These are phyloP conservation scores for Nothophytophthora sp. DNA, from an alignment of 352 stramenopile genomes.

Conservation along the genomic window DNA sequence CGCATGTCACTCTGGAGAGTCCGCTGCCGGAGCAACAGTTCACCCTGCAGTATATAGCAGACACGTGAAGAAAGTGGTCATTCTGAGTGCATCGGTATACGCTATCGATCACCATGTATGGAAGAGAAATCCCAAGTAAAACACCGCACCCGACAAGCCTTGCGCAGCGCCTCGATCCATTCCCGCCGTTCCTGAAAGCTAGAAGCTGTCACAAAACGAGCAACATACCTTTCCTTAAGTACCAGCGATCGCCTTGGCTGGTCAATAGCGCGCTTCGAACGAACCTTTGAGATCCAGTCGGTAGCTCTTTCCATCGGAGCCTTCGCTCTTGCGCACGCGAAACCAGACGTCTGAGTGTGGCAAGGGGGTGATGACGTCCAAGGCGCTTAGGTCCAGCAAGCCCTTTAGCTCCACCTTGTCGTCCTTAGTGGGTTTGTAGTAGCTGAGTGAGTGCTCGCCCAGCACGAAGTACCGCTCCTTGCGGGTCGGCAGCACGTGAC, in stretches of 20 bases:
- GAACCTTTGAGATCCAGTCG: conserved; percentile 71
- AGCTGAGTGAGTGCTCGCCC: conserved; percentile 39
- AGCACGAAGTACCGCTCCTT: conserved; percentile 59
- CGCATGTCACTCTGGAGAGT: conserved; percentile 21
- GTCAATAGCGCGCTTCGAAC: not conserved
- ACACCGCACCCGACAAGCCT: conserved; percentile 46
- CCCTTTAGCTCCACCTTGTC: conserved; percentile 39
- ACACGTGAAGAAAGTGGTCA: not conserved
- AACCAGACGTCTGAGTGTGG: conserved; percentile 65
- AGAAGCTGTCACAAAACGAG: conserved; percentile 35
- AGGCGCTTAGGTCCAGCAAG: conserved; percentile 41
- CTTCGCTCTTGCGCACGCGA: conserved; percentile 51
- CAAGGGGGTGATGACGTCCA: conserved; percentile 48
- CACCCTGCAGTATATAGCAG: conserved; percentile 12
- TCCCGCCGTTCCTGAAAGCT: conserved; percentile 45
- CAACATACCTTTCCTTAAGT: conserved; percentile 4
- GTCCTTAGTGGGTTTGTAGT: conserved; percentile 41
- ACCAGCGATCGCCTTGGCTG: not conserved
- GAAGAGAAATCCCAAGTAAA: not conserved
- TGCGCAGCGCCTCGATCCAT: conserved; percentile 63
- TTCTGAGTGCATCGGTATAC: not conserved
- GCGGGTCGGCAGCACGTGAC: conserved; percentile 54
- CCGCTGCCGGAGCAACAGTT: conserved; percentile 25
- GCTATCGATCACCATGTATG: not conserved
- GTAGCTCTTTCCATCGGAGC: conserved; percentile 55